Base-by-base conservation (phyloP, 495 filamentous ascomycete species). In the Trichocladium antarcticum region DNA sequence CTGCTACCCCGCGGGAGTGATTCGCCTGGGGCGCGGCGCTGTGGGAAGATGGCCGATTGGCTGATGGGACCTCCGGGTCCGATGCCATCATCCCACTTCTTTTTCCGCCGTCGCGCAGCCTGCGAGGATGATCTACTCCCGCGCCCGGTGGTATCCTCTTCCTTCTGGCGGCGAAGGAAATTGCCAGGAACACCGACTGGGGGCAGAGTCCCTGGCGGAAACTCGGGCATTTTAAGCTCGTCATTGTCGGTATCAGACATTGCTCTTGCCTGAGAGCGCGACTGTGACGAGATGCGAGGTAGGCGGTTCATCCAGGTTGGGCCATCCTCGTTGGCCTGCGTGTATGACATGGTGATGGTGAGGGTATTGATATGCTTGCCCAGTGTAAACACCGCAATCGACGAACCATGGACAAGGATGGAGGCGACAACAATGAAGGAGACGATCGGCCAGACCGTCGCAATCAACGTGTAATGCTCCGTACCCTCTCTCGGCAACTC, bases 331-430 rank as follows among this genome's bases (percentile, higher is more conserved):
- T 82, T 83, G 47, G 83, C 89, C 55, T 78, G 73, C 0, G 93
- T 97, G 68, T 95, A 97, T 0, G 93, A 97, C 74, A 97, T 83
- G 11, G 92, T 95, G 42, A 99, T 76, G 10, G 86, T 87, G 51
- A 99, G 73, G 2, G 93, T 97, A 67, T 99, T 97, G 74, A 99
- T 97, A 40, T 84, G 92, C 64, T 97, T 99, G 41, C 93, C 93
- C 7, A 99, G 78, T 0, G 93, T 97, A 60, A 99, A 99, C 11
- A 99, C 93, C 8, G 93, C 93, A 61, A 99, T 87, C 0, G 93
- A 99, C 22, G 90, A 96, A 7, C 93, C 93, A 61, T 99, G 93
- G 5, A 99, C 88, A 43, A 96, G 62, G 52, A 99, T 99, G 14
- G 93, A 97, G 5, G 84, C 75, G 35, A 99, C 85, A 42, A 99